Evolutionary conservation across 2,329 filamentous ascomycete genomes (phyloP).

Genomic region (Alternaria sp.): DNA sequence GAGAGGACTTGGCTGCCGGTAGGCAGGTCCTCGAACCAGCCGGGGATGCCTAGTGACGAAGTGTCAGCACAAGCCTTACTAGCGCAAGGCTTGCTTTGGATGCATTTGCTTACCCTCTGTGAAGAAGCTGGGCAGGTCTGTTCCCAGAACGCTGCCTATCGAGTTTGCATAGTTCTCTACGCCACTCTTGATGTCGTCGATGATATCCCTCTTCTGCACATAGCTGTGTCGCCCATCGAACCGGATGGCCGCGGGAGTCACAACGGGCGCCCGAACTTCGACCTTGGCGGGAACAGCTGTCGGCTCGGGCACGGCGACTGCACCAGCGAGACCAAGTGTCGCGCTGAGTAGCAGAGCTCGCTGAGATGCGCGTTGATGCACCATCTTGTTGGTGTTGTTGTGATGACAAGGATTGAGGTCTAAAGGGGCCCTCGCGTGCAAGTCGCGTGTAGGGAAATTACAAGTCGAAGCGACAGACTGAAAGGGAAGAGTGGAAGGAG

Average conservation of each 20-base stretch:
- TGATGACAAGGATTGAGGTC: neutral
- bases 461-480: constrained; percentile 21
- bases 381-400: constrained; percentile 25
- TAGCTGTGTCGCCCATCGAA: constrained; percentile 46
- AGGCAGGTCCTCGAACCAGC: constrained; percentile 72
- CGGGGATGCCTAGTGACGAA: constrained; percentile 61
- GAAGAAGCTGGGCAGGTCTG: constrained; percentile 49
- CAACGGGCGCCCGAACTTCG: constrained; percentile 39
- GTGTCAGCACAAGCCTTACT: constrained; percentile 32
- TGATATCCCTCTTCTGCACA: constrained; percentile 42
- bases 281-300: constrained; percentile 43
- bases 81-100: constrained; percentile 11
- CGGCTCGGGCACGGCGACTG: constrained; percentile 44
- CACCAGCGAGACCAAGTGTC: constrained; percentile 31
- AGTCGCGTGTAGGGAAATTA: constrained; percentile 1
- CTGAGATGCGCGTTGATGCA: constrained; percentile 21
- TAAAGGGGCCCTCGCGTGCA: constrained; percentile 10
- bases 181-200: constrained; percentile 45
- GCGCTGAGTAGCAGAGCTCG: constrained; percentile 34
- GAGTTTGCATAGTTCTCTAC: constrained; percentile 42
- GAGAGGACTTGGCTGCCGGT: constrained; percentile 68
- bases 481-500: constrained; percentile 9
- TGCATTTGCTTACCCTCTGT: constrained; percentile 41
- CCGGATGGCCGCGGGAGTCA: constrained; percentile 47
- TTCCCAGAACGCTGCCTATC: constrained; percentile 46